phyloP scores from a whole-genome alignment of 2,329 filamentous ascomycete genomes.

The Cryoendolithus antarcticus region DNA sequence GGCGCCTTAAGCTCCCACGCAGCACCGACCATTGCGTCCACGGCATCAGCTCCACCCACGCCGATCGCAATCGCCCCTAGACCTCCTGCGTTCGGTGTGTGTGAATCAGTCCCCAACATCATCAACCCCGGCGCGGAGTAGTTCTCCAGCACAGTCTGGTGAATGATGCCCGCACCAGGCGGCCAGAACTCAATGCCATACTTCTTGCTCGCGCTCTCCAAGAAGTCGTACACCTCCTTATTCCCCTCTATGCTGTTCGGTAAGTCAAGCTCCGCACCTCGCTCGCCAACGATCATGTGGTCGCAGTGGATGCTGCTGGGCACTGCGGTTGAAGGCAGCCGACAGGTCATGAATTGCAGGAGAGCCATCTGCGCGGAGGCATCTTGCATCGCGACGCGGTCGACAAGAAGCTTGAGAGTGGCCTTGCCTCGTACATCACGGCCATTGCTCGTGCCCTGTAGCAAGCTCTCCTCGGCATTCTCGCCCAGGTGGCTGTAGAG shows the following conservation, averaged over 20 bases:
- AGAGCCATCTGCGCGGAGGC: conserved; percentile 97
- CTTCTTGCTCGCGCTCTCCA: conserved; percentile 81
- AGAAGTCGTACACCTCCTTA: conserved; percentile 93
- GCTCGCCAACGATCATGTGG: conserved; percentile 94
- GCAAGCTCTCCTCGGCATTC: conserved; percentile 75
- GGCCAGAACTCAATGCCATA: conserved; percentile 96
- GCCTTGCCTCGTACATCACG: conserved; percentile 72
- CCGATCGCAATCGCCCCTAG: conserved; percentile 89
- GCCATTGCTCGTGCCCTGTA: conserved; percentile 73
- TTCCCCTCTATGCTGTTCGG: conserved; percentile 78
- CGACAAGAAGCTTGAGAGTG: conserved; percentile 92
- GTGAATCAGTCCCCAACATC: conserved; percentile 97
- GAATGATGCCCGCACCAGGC: conserved; percentile 86
- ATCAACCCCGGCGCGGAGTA: conserved; percentile 94
- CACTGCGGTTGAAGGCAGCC: conserved; percentile 76
- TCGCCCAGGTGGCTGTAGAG: conserved; percentile 81
- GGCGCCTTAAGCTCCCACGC: conserved; percentile 97
- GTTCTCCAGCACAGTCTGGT: conserved; percentile 96
- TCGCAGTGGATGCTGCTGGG: conserved; percentile 98
- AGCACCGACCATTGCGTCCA: conserved; percentile 89
- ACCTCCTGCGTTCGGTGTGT: conserved; percentile 94
- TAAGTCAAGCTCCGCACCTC: conserved; percentile 76
- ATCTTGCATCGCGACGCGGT: conserved; percentile 98
- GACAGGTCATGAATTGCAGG: conserved; percentile 96
- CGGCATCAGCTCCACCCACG: conserved; percentile 91